Percentiles rank a stretch among this genome's conserved stretches.
Evolutionary conservation across 495 filamentous ascomycete species (phyloP).

Genomic region (Cryomyces minteri): DNA sequence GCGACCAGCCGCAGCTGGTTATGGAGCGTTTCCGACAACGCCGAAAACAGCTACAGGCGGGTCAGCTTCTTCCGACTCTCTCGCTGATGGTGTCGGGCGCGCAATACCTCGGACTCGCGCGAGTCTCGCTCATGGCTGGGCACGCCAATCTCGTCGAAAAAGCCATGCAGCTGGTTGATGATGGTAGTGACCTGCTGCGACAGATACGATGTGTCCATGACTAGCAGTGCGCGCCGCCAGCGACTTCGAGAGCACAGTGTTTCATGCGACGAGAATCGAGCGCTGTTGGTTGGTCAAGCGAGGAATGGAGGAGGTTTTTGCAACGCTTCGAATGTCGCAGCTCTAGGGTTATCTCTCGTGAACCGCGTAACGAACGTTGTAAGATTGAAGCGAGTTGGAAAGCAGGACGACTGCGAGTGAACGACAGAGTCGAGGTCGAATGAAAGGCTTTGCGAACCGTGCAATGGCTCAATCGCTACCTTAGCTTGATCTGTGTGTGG

Average conservation of each 20-base stretch:
- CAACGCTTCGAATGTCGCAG: too few relatives aligned
- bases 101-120: constrained; percentile 64
- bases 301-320: too few relatives aligned
- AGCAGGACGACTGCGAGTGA: too few relatives aligned
- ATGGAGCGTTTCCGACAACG: constrained; percentile 71
- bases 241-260: not conserved
- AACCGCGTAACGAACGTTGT: too few relatives aligned
- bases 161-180: constrained; percentile 70
- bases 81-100: not conserved
- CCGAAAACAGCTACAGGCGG: constrained; percentile 51
- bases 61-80: not conserved
- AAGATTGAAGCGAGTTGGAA: too few relatives aligned
- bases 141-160: constrained; percentile 95
- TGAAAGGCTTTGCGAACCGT: too few relatives aligned
- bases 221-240: constrained; percentile 6
- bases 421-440: too few relatives aligned
- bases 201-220: constrained; percentile 81
- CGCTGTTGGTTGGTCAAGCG: too few relatives aligned
- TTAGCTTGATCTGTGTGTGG: too few relatives aligned
- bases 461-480: too few relatives aligned
- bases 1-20: constrained; percentile 67
- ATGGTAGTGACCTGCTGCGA: constrained; percentile 88
- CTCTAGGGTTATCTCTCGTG: too few relatives aligned
- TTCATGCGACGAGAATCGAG: too few relatives aligned
- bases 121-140: constrained; percentile 73